Conservation (phyloP, 495 filamentous ascomycete species). For the Friedmanniomyces endolithicus region DNA sequence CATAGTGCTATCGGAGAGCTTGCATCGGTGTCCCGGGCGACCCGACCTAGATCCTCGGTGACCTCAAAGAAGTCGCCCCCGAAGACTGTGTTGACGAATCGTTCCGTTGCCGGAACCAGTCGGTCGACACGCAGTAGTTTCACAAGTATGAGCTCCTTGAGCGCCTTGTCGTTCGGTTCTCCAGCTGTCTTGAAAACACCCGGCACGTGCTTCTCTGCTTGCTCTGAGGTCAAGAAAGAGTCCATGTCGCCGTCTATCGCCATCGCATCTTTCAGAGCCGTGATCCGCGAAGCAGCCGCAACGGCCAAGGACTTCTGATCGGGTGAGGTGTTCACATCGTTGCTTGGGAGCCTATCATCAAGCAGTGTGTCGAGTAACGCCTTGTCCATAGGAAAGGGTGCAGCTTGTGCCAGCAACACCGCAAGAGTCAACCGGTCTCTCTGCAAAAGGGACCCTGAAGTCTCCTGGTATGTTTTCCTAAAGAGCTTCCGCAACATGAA, state of each 20-base stretch:
- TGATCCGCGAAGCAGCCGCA: slow-evolving; percentile 50
- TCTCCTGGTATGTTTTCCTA: slow-evolving; percentile 80
- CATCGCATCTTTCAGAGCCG: slow-evolving; percentile 62
- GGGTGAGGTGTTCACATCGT: slow-evolving; percentile 60
- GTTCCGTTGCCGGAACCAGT: slow-evolving; percentile 82
- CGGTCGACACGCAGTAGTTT: slow-evolving; percentile 92
- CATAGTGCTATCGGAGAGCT: slow-evolving; percentile 80
- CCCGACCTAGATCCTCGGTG: slow-evolving; percentile 70
- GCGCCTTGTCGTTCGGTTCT: slow-evolving; percentile 56
- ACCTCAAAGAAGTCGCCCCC: slow-evolving; percentile 71
- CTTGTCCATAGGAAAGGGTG: slow-evolving; percentile 89
- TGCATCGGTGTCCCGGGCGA: slow-evolving; percentile 70
- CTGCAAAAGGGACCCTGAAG: slow-evolving; percentile 81
- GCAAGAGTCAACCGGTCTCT: slow-evolving; percentile 89
- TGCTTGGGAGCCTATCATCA: slow-evolving; percentile 60
- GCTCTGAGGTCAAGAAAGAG: slow-evolving; percentile 67
- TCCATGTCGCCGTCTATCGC: slow-evolving; percentile 58
- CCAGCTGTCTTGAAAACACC: slow-evolving; percentile 48
- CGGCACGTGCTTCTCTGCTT: slow-evolving; percentile 81
- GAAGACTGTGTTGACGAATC: slow-evolving; percentile 80
- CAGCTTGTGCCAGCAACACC: slow-evolving; percentile 90
- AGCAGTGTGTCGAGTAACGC: slow-evolving; percentile 72
- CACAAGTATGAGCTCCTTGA: slow-evolving; percentile 73
- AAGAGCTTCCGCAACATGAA: slow-evolving; percentile 84
- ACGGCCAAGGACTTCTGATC: slow-evolving; percentile 45